Conservation (phyloP, 768 basidiomycete species). For the Lentinula sp. region DNA sequence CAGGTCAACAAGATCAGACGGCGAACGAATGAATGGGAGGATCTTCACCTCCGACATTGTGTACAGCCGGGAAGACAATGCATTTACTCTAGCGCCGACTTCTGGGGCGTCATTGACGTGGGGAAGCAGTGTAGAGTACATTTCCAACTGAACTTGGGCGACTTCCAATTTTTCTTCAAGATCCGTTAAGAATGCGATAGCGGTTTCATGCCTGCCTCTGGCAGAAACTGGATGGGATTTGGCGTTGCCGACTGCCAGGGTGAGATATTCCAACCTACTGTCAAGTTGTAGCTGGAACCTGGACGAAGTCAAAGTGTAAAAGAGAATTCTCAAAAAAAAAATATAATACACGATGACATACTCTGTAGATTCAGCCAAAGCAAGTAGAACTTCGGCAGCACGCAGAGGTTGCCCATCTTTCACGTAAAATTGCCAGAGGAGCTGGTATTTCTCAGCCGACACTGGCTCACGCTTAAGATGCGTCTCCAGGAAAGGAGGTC, state of each 20-base stretch:
- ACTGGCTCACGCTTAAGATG: slow-evolving; percentile 79
- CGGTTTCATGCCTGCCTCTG: slow-evolving; percentile 74
- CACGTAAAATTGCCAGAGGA: slow-evolving; percentile 97
- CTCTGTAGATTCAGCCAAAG: slow-evolving; percentile 81
- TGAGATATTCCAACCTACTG: slow-evolving; percentile 83
- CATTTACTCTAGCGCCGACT: slow-evolving; percentile 55
- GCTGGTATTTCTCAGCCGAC: slow-evolving; percentile 75
- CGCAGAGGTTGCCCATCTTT: slow-evolving; percentile 82
- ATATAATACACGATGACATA: slow-evolving; percentile 29
- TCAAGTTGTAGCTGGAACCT: slow-evolving; percentile 69
- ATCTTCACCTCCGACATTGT: slow-evolving; percentile 74
- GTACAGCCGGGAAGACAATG: slow-evolving; percentile 56
- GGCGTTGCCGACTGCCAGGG: slow-evolving; percentile 91
- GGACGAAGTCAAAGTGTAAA: background rate
- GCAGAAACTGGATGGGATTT: slow-evolving; percentile 87
- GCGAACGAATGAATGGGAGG: background rate
- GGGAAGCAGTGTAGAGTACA: slow-evolving; percentile 62
- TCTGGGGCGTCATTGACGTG: slow-evolving; percentile 56
- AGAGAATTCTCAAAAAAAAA: background rate
- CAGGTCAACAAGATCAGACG: background rate
- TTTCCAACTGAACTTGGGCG: slow-evolving; percentile 93
- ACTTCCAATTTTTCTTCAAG: slow-evolving; percentile 97
- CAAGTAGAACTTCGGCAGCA: slow-evolving; percentile 81
- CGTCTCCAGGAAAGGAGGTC: slow-evolving; percentile 82
- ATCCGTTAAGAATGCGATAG: slow-evolving; percentile 92